phyloP scores from a whole-genome alignment of 2,329 filamentous ascomycete genomes.

The Scedosporium boydii region DNA sequence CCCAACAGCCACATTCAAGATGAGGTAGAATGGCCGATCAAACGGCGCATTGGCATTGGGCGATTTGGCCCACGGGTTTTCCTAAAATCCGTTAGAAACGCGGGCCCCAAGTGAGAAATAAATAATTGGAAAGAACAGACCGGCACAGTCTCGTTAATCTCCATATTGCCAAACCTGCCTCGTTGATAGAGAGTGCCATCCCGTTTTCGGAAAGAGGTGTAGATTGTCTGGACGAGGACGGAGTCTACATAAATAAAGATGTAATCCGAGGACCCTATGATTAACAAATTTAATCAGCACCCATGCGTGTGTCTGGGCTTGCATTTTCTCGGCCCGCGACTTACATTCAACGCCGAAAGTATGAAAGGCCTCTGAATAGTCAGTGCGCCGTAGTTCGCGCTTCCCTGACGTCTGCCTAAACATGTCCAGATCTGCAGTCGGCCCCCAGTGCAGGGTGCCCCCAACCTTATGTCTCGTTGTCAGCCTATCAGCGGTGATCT shows the following conservation, averaged over 20 bases:
- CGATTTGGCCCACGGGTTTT: constrained; percentile 54
- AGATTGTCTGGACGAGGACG: constrained; percentile 69
- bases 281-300: too few species aligned
- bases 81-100: not conserved
- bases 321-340: not conserved
- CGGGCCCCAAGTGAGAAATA: not conserved
- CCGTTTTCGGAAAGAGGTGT: constrained; percentile 58
- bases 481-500: too few species aligned
- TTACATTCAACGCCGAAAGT: constrained; percentile 66
- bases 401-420: constrained; percentile 82
- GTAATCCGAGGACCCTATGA: constrained; percentile 65
- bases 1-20: constrained; percentile 67
- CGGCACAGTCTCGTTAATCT: constrained; percentile 29
- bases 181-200: constrained; percentile 50
- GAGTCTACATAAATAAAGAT: constrained; percentile 80
- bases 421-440: constrained; percentile 59
- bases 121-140: not conserved
- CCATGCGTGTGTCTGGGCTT: too few species aligned
- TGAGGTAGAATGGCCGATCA: constrained; percentile 66
- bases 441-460: constrained; percentile 68
- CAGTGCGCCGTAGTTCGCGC: constrained; percentile 63
- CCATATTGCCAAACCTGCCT: constrained; percentile 45
- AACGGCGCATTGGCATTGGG: constrained; percentile 58
- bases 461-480: not conserved
- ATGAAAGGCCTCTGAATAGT: constrained; percentile 60